These are phyloP conservation scores for Penicillium atrosanguineum DNA, from an alignment of 495 filamentous ascomycete genomes.

Conservation along the genomic window DNA sequence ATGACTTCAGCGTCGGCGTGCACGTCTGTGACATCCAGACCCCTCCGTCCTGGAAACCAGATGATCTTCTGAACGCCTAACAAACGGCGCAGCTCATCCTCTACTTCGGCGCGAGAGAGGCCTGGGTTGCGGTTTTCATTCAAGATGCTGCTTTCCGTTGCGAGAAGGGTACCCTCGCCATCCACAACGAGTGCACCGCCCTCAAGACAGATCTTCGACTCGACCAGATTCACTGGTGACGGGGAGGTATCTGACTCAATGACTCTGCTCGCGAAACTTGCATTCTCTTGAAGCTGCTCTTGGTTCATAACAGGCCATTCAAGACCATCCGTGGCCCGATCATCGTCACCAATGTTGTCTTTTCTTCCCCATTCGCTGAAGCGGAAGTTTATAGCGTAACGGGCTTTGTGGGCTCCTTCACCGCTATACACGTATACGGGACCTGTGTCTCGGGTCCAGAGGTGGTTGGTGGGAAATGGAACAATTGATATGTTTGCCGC, in stretches of 20 bases:
- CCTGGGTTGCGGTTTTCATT: constrained; percentile 22
- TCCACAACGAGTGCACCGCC: constrained; percentile 27
- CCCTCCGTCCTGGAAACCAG: constrained; percentile 23
- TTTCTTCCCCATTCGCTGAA: constrained; percentile 26
- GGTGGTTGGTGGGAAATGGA: constrained; percentile 19
- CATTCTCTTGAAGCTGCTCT: constrained; percentile 14
- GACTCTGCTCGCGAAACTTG: constrained; percentile 12
- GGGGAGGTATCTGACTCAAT: constrained; percentile 7
- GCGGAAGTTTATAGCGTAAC: constrained; percentile 20
- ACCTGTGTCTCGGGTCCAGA: constrained; percentile 24
- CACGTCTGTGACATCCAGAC: constrained; percentile 21
- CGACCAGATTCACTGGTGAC: constrained; percentile 5
- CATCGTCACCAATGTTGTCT: background rate
- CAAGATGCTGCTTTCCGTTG: constrained; percentile 25
- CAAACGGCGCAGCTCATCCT: constrained; percentile 15
- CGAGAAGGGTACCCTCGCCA: constrained; percentile 26
- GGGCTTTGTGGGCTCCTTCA: background rate
- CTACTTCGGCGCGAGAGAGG: constrained; percentile 9
- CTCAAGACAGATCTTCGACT: constrained; percentile 11
- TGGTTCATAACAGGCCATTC: constrained; percentile 10
- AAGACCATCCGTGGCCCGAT: constrained; percentile 3
- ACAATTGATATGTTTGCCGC: constrained; percentile 7
- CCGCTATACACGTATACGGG: constrained; percentile 16
- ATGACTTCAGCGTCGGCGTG: constrained; percentile 23
- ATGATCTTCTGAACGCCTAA: constrained; percentile 24